Base-by-base conservation (phyloP, 139 green algal species). In the Volvox africanus region DNA sequence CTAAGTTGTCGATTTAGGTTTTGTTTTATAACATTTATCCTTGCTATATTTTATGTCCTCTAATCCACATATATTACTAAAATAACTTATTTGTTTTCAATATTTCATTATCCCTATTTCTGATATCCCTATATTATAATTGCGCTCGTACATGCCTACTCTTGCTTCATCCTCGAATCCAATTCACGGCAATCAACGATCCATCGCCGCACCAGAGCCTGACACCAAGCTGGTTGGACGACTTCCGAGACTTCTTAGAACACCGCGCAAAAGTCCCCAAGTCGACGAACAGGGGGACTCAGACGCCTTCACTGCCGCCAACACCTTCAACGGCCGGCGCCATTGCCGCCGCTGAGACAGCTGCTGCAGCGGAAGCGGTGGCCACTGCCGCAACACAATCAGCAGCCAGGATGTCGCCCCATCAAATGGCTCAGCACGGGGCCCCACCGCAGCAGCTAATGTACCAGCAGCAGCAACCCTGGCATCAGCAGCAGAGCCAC, bases 221-320 rank as follows among this genome's bases (percentile, higher is more conserved):
- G 14, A 61, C 85, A 0, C 85, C 85, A 26, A 73, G 37, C 85
- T 89, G 85, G 85, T 5, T 55, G 17, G 85, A 89, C 37, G 85
- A 89, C 85, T 73, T 89, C 69, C n/a, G 69, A 19, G 85, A 20
- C 69, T 89, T 89, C 69, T 44, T 89, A 20, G 69, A 44, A 19
- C 2, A 35, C n/a, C 85, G 85, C 18, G 0, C 19, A 26, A 71
- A 18, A 6, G 61, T 17, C 61, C 24, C 17, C 12, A 37, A 17
- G 33, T 65, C 65, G 12, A 14, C 2, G 6, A 33, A 35, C 33
- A 69, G 85, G 9, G 85, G 85, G 37, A 89, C 69, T 14, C 85
- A 89, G 44, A 89, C 83, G 17, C 28, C 84, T 9, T 18, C 69
- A n/a, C 69, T 71, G 69, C 16, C 37, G 32, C 62, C 82, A 32